Conservation (phyloP, 2,329 filamentous ascomycete genomes). For the Alternaria rosae region DNA sequence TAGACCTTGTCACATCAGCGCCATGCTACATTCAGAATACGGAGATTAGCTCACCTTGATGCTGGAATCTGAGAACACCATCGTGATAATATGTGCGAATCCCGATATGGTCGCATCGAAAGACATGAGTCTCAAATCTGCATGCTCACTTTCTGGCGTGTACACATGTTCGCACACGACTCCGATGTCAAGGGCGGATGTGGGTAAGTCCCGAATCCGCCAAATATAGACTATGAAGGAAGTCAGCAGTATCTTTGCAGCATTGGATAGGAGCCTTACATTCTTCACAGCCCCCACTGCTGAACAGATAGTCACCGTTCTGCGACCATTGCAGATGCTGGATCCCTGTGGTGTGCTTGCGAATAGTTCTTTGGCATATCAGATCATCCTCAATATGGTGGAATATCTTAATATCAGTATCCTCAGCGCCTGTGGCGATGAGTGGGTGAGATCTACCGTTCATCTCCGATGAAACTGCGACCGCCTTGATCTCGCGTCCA, state of each 20-base stretch:
- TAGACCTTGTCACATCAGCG: slow-evolving; percentile 53
- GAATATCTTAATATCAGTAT: slow-evolving; percentile 80
- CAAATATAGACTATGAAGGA: slow-evolving; percentile 74
- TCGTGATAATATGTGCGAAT: slow-evolving; percentile 65
- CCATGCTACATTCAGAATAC: neutral
- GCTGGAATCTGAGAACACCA: slow-evolving; percentile 85
- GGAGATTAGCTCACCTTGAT: slow-evolving; percentile 60
- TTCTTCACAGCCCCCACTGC: slow-evolving; percentile 86
- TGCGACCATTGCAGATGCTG: slow-evolving; percentile 79
- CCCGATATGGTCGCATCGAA: slow-evolving; percentile 66
- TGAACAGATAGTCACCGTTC: slow-evolving; percentile 76
- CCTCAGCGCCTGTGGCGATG: slow-evolving; percentile 74
- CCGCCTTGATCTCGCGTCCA: slow-evolving; percentile 81
- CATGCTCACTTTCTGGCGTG: slow-evolving; percentile 58
- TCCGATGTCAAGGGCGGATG: slow-evolving; percentile 57
- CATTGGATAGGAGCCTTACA: slow-evolving; percentile 7
- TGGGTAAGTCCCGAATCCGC: slow-evolving; percentile 66
- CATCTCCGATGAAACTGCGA: slow-evolving; percentile 54
- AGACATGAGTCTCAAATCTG: slow-evolving; percentile 80
- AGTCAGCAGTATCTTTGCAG: neutral
- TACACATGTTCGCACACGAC: slow-evolving; percentile 61
- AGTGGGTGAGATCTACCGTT: slow-evolving; percentile 43
- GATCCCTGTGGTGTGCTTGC: slow-evolving; percentile 82
- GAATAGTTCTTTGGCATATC: slow-evolving; percentile 69
- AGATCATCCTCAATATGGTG: slow-evolving; percentile 48